Conservation (phyloP, 331 rosid genomes). For the Rhamnella rubrinervis region DNA sequence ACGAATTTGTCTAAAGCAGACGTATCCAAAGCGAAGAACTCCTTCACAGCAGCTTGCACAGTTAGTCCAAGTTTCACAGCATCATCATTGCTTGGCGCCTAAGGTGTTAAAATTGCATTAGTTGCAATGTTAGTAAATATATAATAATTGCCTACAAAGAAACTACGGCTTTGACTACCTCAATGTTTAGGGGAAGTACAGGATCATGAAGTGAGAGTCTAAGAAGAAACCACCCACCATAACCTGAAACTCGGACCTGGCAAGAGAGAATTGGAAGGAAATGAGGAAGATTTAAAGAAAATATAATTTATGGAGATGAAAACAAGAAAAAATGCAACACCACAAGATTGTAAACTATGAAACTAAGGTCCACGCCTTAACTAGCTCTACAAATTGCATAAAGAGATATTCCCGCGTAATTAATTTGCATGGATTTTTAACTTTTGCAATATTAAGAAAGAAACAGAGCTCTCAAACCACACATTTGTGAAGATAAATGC, state of each 20-base stretch:
- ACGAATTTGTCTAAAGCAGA: conserved; percentile 74
- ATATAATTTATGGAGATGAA: conserved; percentile 8
- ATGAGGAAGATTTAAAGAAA: not conserved
- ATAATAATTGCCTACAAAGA: conserved; percentile 6
- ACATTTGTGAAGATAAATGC: too few species aligned
- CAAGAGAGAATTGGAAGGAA: conserved; percentile 27
- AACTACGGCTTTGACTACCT: conserved; percentile 50
- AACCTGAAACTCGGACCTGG: conserved; percentile 86
- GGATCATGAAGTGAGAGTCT: conserved; percentile 94
- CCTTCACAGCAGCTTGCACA: conserved; percentile 61
- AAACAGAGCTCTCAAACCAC: too few species aligned
- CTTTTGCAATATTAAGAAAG: too few species aligned
- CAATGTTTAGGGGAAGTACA: conserved; percentile 94
- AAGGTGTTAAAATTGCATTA: conserved; percentile 21
- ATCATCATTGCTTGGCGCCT: conserved; percentile 69
- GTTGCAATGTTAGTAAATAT: not conserved
- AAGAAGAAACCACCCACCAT: conserved; percentile 92
- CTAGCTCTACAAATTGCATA: too few species aligned
- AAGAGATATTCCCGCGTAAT: too few species aligned
- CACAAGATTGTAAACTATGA: too few species aligned
- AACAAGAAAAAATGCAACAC: not conserved
- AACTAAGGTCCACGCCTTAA: too few species aligned
- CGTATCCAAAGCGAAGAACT: conserved; percentile 68
- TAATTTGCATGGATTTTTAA: too few species aligned
- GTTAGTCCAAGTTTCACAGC: conserved; percentile 70